Conservation (phyloP, 306 rosid genomes). For the Cercis canadensis region DNA sequence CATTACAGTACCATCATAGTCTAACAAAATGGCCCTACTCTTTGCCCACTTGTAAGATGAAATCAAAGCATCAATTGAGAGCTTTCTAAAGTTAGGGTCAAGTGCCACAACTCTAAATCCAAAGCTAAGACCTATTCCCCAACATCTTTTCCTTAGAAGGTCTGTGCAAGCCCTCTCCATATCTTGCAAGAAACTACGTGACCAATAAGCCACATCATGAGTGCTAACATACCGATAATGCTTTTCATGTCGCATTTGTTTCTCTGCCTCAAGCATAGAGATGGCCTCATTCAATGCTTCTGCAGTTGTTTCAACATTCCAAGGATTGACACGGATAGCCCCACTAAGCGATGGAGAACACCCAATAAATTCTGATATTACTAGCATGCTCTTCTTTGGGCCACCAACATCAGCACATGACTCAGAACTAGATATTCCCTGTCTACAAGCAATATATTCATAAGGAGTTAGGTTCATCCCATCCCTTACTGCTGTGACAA, state of each 20-base stretch:
- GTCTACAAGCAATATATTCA: conserved; percentile 80
- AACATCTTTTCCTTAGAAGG: conserved; percentile 50
- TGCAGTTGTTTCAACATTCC: conserved; percentile 78
- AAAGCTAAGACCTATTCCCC: conserved; percentile 70
- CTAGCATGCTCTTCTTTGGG: conserved; percentile 82
- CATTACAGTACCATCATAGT: conserved; percentile 86
- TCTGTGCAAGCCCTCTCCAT: conserved; percentile 58
- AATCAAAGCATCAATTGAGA: conserved; percentile 64
- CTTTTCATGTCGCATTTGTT: conserved; percentile 75
- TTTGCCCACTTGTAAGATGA: conserved; percentile 60
- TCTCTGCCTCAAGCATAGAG: conserved; percentile 66
- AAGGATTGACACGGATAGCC: conserved; percentile 80
- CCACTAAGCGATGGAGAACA: conserved; percentile 90
- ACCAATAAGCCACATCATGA: conserved; percentile 75
- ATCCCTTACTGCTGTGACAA: conserved; percentile 86
- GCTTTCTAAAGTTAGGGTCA: conserved; percentile 82
- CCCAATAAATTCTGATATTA: conserved; percentile 83
- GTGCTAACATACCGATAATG: conserved; percentile 80
- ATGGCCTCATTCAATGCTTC: conserved; percentile 80
- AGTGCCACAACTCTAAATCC: conserved; percentile 86
- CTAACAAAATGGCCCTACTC: conserved; percentile 79
- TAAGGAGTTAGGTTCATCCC: conserved; percentile 89
- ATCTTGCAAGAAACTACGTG: conserved; percentile 60
- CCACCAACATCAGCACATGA: conserved; percentile 48
- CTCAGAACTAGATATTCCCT: conserved; percentile 62